Evolutionary conservation across 202 grass and related monocot species (phyloP).

Genomic region (Schoenoplectus tabernaemontani): DNA sequence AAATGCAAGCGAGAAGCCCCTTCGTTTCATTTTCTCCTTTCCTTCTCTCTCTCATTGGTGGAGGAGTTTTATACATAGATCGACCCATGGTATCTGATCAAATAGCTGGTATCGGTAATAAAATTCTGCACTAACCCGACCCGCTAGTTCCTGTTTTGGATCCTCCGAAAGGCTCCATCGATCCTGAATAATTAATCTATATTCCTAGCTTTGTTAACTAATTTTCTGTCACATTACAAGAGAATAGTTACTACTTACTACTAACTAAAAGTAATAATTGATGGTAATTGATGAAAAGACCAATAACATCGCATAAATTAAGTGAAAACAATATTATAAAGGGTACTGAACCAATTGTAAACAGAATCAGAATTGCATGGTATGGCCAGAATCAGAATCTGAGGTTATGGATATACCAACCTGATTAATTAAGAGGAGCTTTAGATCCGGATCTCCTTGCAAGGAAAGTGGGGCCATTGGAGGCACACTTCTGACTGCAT

Average conservation of each 20-base stretch:
- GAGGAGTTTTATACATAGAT: constrained; percentile 12
- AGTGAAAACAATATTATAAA: not conserved
- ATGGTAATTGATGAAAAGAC: not conserved
- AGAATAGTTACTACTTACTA: not conserved
- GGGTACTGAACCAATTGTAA: not conserved
- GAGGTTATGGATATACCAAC: too few species aligned
- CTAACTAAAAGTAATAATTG: not conserved
- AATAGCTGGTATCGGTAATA: not conserved
- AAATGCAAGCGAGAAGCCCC: not conserved
- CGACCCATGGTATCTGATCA: not conserved
- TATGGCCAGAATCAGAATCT: too few species aligned
- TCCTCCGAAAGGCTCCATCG: not conserved
- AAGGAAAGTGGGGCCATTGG: not conserved
- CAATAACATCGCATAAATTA: not conserved
- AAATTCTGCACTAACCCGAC: not conserved
- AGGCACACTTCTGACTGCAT: not conserved
- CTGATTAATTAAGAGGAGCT: not conserved
- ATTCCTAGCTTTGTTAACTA: not conserved
- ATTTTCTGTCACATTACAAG: not conserved
- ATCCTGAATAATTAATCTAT: not conserved
- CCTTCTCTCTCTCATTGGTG: not conserved
- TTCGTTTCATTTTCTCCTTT: constrained; percentile 9
- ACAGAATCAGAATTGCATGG: not conserved
- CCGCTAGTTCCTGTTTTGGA: not conserved
- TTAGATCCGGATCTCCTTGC: not conserved